Percentiles rank a stretch among this genome's conserved stretches.
These are phyloP conservation scores for Botrytis deweyae DNA, from an alignment of 2,329 filamentous ascomycete species.

Conservation along the genomic window DNA sequence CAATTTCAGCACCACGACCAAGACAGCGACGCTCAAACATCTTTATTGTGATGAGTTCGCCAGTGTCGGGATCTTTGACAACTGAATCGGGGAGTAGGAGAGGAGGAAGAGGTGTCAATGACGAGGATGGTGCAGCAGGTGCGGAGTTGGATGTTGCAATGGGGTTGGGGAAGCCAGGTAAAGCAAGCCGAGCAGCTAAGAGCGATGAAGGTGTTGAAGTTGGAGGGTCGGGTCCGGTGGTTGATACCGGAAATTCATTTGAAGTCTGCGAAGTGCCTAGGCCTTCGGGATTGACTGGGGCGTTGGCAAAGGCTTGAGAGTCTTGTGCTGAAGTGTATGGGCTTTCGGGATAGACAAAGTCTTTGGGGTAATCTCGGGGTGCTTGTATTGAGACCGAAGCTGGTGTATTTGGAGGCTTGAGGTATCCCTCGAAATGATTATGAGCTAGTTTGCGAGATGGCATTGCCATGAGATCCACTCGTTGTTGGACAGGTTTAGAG, in stretches of 20 bases:
- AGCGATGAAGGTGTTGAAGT: not conserved
- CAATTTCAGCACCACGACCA: constrained; percentile 1
- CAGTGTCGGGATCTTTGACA: not conserved
- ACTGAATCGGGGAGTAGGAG: not conserved
- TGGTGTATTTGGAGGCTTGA: not conserved
- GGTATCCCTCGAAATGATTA: not conserved
- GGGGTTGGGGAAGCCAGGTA: not conserved
- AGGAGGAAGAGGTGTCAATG: not conserved
- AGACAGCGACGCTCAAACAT: constrained; percentile 9
- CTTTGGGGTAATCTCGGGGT: not conserved
- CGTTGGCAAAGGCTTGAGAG: not conserved
- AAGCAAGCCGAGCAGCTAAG: not conserved
- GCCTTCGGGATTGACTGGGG: too few relatives aligned
- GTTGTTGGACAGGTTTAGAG: not conserved
- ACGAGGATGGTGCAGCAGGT: too few relatives aligned
- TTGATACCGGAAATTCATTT: not conserved
- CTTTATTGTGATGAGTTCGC: constrained; percentile 7
- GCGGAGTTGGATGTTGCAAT: not conserved
- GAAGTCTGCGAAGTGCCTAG: not conserved
- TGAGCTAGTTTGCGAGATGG: not conserved
- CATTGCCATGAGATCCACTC: not conserved
- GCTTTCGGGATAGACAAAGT: not conserved
- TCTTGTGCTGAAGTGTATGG: not conserved
- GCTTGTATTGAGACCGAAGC: not conserved
- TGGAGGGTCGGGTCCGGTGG: not conserved